phyloP scores from a whole-genome alignment of 2,329 filamentous ascomycete genomes.

The Teratosphaeria nubilosa region DNA sequence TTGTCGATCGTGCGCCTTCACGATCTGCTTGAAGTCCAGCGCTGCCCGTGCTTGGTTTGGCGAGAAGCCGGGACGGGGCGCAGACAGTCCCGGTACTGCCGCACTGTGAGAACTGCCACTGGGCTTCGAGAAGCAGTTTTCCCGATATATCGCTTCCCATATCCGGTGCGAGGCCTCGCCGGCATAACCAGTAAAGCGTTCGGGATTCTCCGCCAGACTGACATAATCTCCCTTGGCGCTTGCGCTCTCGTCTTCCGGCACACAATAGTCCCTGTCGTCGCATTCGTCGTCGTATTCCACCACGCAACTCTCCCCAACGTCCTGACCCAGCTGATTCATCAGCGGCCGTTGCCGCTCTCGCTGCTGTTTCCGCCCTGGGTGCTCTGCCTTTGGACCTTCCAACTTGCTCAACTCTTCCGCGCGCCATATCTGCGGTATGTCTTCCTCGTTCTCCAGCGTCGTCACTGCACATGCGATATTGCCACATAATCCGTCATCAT shows the following conservation, averaged over 20 bases:
- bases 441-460: constrained; percentile 88
- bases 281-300: constrained; percentile 96
- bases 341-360: constrained; percentile 63
- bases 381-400: constrained; percentile 79
- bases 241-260: constrained; percentile 86
- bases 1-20: constrained; percentile 50
- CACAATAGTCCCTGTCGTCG: constrained; percentile 92
- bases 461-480: constrained; percentile 95
- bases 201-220: constrained; percentile 83
- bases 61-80: constrained; percentile 28
- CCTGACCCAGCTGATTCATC: constrained; percentile 70
- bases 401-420: constrained; percentile 86
- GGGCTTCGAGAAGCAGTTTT: constrained; percentile 74
- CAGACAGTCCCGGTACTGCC: constrained; percentile 12
- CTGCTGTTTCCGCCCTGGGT: constrained; percentile 68
- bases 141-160: constrained; percentile 92
- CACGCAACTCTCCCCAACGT: constrained; percentile 90
- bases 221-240: constrained; percentile 90
- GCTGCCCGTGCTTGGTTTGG: constrained; percentile 44
- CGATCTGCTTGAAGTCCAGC: constrained; percentile 50
- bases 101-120: constrained; percentile 18
- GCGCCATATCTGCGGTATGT: constrained; percentile 85
- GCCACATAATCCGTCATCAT: constrained; percentile 86
- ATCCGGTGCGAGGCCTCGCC: constrained; percentile 79
- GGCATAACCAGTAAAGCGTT: constrained; percentile 88